Evolutionary conservation across 805 yeast species (phyloP).

Genomic region (Dipodascus albidus): DNA sequence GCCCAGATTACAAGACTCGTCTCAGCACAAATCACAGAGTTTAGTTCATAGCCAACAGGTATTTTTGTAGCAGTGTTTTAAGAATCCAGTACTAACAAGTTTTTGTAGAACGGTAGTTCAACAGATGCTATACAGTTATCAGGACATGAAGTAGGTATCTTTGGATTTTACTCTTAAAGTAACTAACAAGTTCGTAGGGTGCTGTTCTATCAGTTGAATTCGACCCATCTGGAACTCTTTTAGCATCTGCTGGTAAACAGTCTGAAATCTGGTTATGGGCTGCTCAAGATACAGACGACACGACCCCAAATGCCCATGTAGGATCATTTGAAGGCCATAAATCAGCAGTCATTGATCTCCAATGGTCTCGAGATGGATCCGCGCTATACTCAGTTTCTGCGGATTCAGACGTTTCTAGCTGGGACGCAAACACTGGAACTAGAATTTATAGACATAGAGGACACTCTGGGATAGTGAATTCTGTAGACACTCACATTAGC

Average conservation of each 20-base stretch:
- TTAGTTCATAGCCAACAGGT: slow-evolving; percentile 1
- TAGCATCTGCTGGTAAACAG: slow-evolving; percentile 52
- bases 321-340: slow-evolving; percentile 47
- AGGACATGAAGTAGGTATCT: slow-evolving; percentile 14
- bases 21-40: not conserved
- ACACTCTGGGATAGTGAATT: slow-evolving; percentile 44
- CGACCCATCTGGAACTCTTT: slow-evolving; percentile 36
- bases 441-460: slow-evolving; percentile 43
- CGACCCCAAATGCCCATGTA: slow-evolving; percentile 23
- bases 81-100: not conserved
- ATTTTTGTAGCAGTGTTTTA: slow-evolving; percentile 1
- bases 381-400: slow-evolving; percentile 43
- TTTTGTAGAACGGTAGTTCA: not conserved
- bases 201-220: slow-evolving; percentile 43
- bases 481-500: slow-evolving; percentile 29
- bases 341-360: slow-evolving; percentile 48
- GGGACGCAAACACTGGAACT: slow-evolving; percentile 50
- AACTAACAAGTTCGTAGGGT: not conserved
- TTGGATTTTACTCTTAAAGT: not conserved
- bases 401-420: slow-evolving; percentile 47
- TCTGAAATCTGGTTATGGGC: slow-evolving; percentile 9
- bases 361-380: slow-evolving; percentile 40
- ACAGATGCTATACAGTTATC: slow-evolving; percentile 9
- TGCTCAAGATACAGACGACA: slow-evolving; percentile 13
- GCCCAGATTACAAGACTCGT: slow-evolving; percentile 3